Conservation (phyloP, 83 land plant genomes). For the Picea abies region DNA sequence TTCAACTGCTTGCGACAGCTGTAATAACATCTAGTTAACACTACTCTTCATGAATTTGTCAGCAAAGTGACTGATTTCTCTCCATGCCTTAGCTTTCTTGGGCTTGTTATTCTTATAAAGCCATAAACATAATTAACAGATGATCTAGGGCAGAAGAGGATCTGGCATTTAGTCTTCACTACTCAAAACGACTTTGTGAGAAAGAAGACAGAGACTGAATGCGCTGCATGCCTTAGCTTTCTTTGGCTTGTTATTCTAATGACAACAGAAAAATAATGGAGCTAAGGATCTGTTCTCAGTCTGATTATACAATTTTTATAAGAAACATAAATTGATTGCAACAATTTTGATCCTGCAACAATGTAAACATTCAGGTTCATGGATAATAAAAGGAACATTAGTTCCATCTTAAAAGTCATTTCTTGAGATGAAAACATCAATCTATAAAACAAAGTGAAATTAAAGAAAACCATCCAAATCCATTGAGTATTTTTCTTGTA, state of each 20-base stretch:
- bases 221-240: neutral
- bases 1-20: no score
- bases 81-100: no score
- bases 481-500: neutral
- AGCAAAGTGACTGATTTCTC: no score
- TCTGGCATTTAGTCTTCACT: no score
- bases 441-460: neutral
- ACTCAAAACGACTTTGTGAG: neutral
- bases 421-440: neutral
- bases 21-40: no score
- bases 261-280: neutral
- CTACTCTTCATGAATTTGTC: no score
- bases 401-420: neutral
- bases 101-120: no score
- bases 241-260: neutral
- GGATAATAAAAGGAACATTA: neutral
- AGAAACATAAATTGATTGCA: neutral
- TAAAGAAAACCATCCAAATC: neutral
- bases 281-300: no score
- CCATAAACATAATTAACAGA: no score
- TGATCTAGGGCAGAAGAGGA: no score
- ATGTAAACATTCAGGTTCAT: neutral
- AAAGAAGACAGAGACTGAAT: neutral
- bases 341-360: neutral
- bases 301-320: neutral